Evolutionary conservation across 2,329 filamentous ascomycete species (phyloP), one percentile per base, ranked within the genome.

Genomic region (Xylariaceae sp.): DNA sequence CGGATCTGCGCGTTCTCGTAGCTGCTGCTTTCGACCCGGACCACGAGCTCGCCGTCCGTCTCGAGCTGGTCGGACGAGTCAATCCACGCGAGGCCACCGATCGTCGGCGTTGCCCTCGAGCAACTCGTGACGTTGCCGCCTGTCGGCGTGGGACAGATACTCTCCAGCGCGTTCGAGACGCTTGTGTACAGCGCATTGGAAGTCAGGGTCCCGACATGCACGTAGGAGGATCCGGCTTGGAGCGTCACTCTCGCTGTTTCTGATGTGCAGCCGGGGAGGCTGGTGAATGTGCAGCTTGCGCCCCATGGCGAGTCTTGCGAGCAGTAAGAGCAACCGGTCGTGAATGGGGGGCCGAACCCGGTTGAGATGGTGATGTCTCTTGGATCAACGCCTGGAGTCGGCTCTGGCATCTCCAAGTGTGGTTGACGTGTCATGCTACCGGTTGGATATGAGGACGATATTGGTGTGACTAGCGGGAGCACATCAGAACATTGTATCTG

Each of bases 181-280:
- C 47, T 31, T 11, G 47, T 48, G 28, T 48, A 48, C 17, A 48
- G 47, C 13, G 47, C 47, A 10, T 31, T 31, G 28, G 34, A 36
- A 12, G 47, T 48, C 47, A 48, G 31, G 31, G 47, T 48, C 9
- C 47, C 40, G 17, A 48, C 47, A 31, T 48, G 47, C 7, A 48
- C 47, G 19, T 36, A 22, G 14, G n/a, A 42, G 4, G 47, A 42
- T 11, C 47, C 47, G 16, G 47, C 47, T 31, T 48, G 19, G 19
- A 48, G 39, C 22, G 47, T 48, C 38, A 48, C 47, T 12, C 34
- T 28, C 6, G n/a, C 47, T 3, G 39, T 48, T 6, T 22, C 18
- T 9, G 14, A 5, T 5, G 12, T 13, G 39, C 47, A 48, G 38
- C 39, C 34, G 3, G n/a, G 17, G 16, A 47, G n/a, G 34, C 45